Evolutionary conservation across 352 stramenopile genomes (phyloP).

Genomic region (Phytopythium oedochilum): DNA sequence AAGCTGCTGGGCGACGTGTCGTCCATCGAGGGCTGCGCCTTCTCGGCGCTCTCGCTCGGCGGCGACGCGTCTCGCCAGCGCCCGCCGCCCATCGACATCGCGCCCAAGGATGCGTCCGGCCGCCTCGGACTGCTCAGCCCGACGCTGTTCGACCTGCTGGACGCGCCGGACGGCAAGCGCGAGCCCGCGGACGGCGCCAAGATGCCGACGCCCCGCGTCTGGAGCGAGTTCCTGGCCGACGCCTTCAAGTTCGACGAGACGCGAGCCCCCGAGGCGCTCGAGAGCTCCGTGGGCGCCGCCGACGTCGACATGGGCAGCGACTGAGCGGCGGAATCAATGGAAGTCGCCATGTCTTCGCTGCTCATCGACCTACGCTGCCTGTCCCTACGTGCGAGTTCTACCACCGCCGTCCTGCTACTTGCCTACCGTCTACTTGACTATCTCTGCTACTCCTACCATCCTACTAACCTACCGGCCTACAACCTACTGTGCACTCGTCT

Average conservation of each 20-base stretch:
- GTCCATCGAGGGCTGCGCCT: slow-evolving; percentile 43
- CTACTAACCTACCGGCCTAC: slow-evolving; percentile 10
- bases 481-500: slow-evolving; percentile 19
- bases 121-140: slow-evolving; percentile 54
- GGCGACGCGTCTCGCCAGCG: neutral
- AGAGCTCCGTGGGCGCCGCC: neutral
- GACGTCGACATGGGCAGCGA: neutral
- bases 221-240: slow-evolving; percentile 67
- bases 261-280: slow-evolving; percentile 6
- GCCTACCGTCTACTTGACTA: slow-evolving; percentile 29
- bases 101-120: neutral
- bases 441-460: slow-evolving; percentile 34
- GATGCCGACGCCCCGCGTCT: slow-evolving; percentile 49
- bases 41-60: slow-evolving; percentile 3
- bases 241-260: slow-evolving; percentile 62
- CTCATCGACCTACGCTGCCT: neutral
- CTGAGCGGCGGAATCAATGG: neutral
- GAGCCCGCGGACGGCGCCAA: slow-evolving; percentile 12
- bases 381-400: neutral
- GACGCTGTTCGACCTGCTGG: slow-evolving; percentile 73
- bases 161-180: slow-evolving; percentile 13
- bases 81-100: slow-evolving; percentile 6
- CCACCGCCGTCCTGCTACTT: slow-evolving; percentile 21
- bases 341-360: neutral
- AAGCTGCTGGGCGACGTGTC: slow-evolving; percentile 71